phyloP scores from a whole-genome alignment of 169 alveolate genomes.

The Eimeria tenella region DNA sequence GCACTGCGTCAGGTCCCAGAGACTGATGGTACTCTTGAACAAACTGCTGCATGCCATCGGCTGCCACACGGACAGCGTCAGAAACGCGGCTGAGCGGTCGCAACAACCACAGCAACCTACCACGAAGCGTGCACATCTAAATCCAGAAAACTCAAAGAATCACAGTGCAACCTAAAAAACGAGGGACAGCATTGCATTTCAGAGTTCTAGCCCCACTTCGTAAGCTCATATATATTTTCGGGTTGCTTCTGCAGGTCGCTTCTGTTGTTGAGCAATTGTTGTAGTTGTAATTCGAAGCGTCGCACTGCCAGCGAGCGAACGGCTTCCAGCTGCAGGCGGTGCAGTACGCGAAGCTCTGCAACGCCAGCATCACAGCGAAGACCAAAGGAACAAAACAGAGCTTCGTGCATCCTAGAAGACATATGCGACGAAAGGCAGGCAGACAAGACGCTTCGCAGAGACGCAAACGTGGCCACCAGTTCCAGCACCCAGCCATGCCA shows the following conservation, averaged over 20 bases:
- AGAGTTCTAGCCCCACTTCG: background rate
- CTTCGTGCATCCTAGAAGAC: too few species aligned
- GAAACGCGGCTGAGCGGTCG: background rate
- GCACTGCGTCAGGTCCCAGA: slow-evolving; percentile 2
- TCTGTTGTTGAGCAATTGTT: slow-evolving; percentile 4
- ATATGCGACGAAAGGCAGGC: too few species aligned
- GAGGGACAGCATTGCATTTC: background rate
- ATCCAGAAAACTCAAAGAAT: too few species aligned
- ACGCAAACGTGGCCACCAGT: background rate
- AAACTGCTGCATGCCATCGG: slow-evolving; percentile 8
- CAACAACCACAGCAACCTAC: too few species aligned
- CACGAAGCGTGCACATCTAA: too few species aligned
- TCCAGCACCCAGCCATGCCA: background rate
- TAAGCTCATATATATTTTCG: background rate
- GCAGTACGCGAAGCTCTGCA: slow-evolving; percentile 6
- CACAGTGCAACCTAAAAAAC: too few species aligned
- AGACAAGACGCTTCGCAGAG: too few species aligned
- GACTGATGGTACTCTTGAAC: background rate
- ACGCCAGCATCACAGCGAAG: background rate
- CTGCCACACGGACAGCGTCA: background rate
- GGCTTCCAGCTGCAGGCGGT: slow-evolving; percentile 60
- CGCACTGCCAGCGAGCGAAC: slow-evolving; percentile 13
- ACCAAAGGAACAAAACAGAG: background rate
- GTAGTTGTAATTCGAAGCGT: slow-evolving; percentile 18
- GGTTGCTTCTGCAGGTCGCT: background rate